Percentiles rank a stretch among this genome's conserved stretches.
These are phyloP conservation scores for Pontederia crassipes DNA, from an alignment of 176 grass and related monocot species.

Conservation along the genomic window DNA sequence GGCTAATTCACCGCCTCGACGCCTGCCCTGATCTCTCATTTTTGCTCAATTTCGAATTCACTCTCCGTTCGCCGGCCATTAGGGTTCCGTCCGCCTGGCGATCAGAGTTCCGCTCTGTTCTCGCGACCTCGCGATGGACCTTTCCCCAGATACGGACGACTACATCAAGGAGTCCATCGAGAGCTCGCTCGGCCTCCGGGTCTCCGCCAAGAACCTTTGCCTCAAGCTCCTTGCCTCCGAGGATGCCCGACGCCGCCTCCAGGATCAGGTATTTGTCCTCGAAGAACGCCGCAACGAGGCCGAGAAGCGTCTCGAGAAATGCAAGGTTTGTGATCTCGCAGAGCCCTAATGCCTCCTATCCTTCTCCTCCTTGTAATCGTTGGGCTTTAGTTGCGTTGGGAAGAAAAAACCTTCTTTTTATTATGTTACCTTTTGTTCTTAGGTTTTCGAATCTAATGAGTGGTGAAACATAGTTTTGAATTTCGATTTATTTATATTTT, in stretches of 20 bases:
- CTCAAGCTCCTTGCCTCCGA: slow-evolving; percentile 69
- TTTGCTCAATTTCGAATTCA: too few relatives aligned
- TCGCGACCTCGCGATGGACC: slow-evolving; percentile 17
- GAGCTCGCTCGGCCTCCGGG: slow-evolving; percentile 60
- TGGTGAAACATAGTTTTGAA: background rate
- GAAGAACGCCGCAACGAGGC: slow-evolving; percentile 54
- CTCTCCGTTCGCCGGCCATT: too few relatives aligned
- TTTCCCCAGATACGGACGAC: slow-evolving; percentile 38
- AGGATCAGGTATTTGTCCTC: slow-evolving; percentile 72
- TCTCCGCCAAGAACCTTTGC: slow-evolving; percentile 49
- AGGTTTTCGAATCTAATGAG: too few relatives aligned
- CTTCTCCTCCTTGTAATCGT: background rate
- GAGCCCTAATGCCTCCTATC: background rate
- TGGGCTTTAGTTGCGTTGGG: background rate
- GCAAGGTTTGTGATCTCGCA: slow-evolving; percentile 17
- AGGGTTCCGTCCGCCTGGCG: background rate
- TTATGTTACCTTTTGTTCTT: background rate
- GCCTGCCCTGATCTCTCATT: too few relatives aligned
- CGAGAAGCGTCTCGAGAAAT: slow-evolving; percentile 33
- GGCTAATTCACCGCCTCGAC: too few relatives aligned
- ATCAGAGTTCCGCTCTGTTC: too few relatives aligned
- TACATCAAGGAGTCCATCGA: slow-evolving; percentile 67
- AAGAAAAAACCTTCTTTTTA: background rate
- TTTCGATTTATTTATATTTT: background rate
- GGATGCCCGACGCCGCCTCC: slow-evolving; percentile 60